A percentile compares a stretch with the other conserved stretches of the same genome.
Conservation (phyloP, 495 filamentous ascomycete species). For the Podospora bellae-mahoneyi region DNA sequence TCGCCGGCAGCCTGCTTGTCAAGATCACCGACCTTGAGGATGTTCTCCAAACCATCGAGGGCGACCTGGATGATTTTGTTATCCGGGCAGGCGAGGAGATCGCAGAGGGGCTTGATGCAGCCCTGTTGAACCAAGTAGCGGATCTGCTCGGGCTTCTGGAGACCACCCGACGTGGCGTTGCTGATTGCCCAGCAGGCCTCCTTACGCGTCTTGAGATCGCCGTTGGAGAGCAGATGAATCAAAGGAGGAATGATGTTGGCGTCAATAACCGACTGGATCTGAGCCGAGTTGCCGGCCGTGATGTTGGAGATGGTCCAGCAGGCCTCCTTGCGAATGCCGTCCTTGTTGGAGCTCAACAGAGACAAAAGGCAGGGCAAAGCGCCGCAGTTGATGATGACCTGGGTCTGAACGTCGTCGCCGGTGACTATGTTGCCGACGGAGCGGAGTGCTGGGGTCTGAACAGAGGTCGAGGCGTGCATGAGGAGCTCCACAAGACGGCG, state of each 20-base stretch:
- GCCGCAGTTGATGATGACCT: slow-evolving; percentile 99
- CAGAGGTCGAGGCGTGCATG: slow-evolving; percentile 98
- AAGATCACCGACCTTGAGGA: slow-evolving; percentile 97
- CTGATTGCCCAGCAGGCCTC: slow-evolving; percentile 99
- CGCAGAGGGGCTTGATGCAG: slow-evolving; percentile 96
- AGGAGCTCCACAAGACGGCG: slow-evolving; percentile 95
- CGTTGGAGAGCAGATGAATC: slow-evolving; percentile 91
- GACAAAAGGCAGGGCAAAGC: slow-evolving; percentile 87
- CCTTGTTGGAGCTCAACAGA: slow-evolving; percentile 92
- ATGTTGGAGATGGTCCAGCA: slow-evolving; percentile 99
- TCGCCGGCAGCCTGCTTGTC: slow-evolving; percentile 84
- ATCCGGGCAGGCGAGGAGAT: slow-evolving; percentile 93
- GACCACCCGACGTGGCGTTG: slow-evolving; percentile 94
- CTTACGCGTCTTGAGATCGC: slow-evolving; percentile 98
- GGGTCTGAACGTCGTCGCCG: slow-evolving; percentile 97
- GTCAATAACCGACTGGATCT: slow-evolving; percentile 97
- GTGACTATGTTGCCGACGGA: slow-evolving; percentile 99
- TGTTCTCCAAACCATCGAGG: slow-evolving; percentile 97
- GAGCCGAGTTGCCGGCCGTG: slow-evolving; percentile 94
- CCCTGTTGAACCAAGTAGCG: slow-evolving; percentile 88
- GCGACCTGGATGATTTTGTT: slow-evolving; percentile 99
- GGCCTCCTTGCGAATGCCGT: slow-evolving; percentile 98
- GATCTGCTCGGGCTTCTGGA: slow-evolving; percentile 98
- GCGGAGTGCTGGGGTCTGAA: slow-evolving; percentile 94
- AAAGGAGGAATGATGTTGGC: slow-evolving; percentile 94